A percentile compares a stretch with the other conserved stretches of the same genome.
Evolutionary conservation across 495 filamentous ascomycete genomes (phyloP).

Genomic region (Oleoguttula mirabilis): DNA sequence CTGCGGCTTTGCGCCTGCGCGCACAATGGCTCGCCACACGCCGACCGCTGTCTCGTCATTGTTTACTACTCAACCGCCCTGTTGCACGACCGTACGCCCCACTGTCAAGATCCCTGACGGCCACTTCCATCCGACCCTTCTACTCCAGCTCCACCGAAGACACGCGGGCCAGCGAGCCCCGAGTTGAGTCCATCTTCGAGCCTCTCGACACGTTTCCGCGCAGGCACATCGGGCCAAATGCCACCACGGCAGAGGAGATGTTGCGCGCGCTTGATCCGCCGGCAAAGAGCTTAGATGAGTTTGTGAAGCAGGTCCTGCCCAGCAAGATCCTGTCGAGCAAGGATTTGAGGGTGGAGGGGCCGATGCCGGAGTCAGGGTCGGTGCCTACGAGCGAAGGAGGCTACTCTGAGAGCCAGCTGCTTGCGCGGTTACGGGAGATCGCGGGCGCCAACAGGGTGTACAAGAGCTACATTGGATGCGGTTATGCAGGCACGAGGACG

Average conservation of each 20-base stretch:
- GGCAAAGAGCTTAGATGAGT: conserved; percentile 62
- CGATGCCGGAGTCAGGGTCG: conserved; percentile 13
- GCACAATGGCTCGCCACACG: conserved; percentile 20
- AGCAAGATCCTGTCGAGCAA: conserved; percentile 64
- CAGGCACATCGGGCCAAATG: conserved; percentile 89
- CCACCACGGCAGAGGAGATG: conserved; percentile 62
- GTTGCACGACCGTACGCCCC: not conserved
- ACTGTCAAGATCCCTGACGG: no score
- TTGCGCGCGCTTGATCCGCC: conserved; percentile 69
- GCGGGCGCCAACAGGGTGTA: conserved; percentile 50
- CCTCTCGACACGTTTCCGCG: conserved; percentile 57
- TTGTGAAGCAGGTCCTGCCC: conserved; percentile 79
- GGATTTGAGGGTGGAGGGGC: conserved; percentile 41
- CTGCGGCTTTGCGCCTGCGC: conserved; percentile 15
- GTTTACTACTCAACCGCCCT: conserved; percentile 10
- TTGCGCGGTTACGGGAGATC: conserved; percentile 51
- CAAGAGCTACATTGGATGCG: conserved; percentile 68
- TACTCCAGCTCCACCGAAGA: conserved; percentile 20
- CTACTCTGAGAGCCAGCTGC: conserved; percentile 55
- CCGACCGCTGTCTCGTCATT: conserved; percentile 12
- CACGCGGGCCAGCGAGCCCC: conserved; percentile 9
- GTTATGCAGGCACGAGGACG: conserved; percentile 76
- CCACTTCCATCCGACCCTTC: conserved; percentile 5
- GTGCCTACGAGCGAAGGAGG: conserved; percentile 29
- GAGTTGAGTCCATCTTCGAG: conserved; percentile 23